These are phyloP conservation scores for Balansia obtecta DNA, from an alignment of 2,329 filamentous ascomycete species.

Conservation along the genomic window DNA sequence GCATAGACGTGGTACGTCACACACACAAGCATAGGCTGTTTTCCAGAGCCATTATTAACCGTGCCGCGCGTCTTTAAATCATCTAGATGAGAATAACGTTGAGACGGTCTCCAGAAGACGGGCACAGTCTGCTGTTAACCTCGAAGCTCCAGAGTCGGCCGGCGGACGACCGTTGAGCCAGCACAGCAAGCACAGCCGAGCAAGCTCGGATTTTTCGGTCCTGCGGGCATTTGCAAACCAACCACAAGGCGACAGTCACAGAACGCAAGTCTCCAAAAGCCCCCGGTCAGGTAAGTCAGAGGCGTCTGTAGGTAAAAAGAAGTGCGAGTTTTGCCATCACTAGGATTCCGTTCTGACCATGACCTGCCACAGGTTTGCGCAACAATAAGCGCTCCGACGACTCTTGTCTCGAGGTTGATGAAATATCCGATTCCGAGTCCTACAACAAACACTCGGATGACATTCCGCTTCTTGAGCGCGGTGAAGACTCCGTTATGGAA, in stretches of 20 bases:
- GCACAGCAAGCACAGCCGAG: constrained; percentile 54
- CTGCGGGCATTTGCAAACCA: constrained; percentile 40
- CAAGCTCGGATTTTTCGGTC: constrained; percentile 57
- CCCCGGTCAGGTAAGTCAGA: constrained; percentile 16
- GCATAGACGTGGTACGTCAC: constrained; percentile 51
- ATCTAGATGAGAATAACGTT: constrained; percentile 24
- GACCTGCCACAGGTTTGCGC: constrained; percentile 32
- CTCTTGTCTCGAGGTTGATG: constrained; percentile 55
- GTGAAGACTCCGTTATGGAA: constrained; percentile 47
- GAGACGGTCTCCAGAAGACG: constrained; percentile 38
- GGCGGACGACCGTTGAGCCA: constrained; percentile 43
- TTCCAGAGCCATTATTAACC: constrained; percentile 2
- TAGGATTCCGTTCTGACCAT: neutral
- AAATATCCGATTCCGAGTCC: constrained; percentile 57
- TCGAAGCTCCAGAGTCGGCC: constrained; percentile 41
- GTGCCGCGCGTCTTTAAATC: neutral
- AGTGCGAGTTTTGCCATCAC: neutral
- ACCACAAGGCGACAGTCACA: constrained; percentile 26
- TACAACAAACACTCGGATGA: constrained; percentile 53
- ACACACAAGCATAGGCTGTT: neutral
- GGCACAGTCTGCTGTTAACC: constrained; percentile 48
- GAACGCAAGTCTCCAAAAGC: constrained; percentile 20
- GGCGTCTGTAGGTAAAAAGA: neutral
- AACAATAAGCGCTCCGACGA: constrained; percentile 34
- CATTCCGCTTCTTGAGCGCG: constrained; percentile 52